Evolutionary conservation across 768 basidiomycete genomes (phyloP).

Genomic region (Heimioporus sp.): DNA sequence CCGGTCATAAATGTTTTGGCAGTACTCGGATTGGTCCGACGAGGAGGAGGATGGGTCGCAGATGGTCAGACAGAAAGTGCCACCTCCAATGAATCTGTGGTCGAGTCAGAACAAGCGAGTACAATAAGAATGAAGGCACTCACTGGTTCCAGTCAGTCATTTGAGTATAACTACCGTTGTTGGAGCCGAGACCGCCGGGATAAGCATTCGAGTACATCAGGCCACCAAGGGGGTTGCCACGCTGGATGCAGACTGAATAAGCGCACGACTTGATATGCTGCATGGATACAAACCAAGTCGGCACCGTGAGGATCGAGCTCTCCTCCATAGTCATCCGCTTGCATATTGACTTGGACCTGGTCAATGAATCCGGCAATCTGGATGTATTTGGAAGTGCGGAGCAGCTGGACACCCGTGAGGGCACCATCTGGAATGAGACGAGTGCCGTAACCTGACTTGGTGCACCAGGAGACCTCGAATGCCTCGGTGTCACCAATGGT

Average conservation of each 20-base stretch:
- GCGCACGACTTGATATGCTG: slow-evolving; percentile 11
- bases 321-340: slow-evolving; percentile 59
- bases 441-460: slow-evolving; percentile 60
- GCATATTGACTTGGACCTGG: slow-evolving; percentile 56
- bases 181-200: slow-evolving; percentile 17
- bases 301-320: slow-evolving; percentile 79
- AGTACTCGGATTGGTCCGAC: slow-evolving; percentile 42
- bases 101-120: not conserved
- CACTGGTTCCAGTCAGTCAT: slow-evolving; percentile 66
- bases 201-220: slow-evolving; percentile 57
- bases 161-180: slow-evolving; percentile 48
- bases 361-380: slow-evolving; percentile 65
- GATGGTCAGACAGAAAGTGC: slow-evolving; percentile 64
- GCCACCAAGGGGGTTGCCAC: slow-evolving; percentile 81
- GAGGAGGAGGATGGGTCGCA: slow-evolving; percentile 56
- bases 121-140: slow-evolving; percentile 14
- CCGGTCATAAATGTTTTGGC: slow-evolving; percentile 71
- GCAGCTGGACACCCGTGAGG: slow-evolving; percentile 62
- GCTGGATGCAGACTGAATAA: slow-evolving; percentile 32
- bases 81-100: slow-evolving; percentile 61
- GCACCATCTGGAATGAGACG: slow-evolving; percentile 68
- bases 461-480: slow-evolving; percentile 72
- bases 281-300: slow-evolving; percentile 42
- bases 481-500: slow-evolving; percentile 67
- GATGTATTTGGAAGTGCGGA: slow-evolving; percentile 54